These are phyloP conservation scores for Pestalotiopsis sp. DNA, from an alignment of 2,329 filamentous ascomycete genomes.

Conservation along the genomic window DNA sequence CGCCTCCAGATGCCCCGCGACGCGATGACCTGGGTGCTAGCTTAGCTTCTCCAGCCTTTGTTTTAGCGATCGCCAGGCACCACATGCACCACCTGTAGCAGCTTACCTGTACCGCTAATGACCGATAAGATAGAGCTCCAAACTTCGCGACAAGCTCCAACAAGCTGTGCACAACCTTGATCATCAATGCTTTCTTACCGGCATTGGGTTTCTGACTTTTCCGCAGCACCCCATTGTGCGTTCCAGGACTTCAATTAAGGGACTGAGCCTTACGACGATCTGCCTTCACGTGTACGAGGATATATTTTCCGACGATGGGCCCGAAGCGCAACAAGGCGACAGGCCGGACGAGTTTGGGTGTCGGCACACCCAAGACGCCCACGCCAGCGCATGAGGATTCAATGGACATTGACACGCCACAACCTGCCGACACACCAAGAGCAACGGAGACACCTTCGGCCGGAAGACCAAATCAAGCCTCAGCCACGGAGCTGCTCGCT, in stretches of 20 bases:
- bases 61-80: slow-evolving; percentile 9
- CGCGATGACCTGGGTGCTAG: neutral
- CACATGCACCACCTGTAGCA: neutral
- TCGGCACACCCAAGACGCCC: slow-evolving; percentile 54
- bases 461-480: slow-evolving; percentile 37
- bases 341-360: slow-evolving; percentile 51
- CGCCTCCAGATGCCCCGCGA: neutral
- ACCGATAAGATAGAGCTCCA: neutral
- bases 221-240: neutral
- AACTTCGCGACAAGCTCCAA: neutral
- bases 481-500: slow-evolving; percentile 45
- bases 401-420: slow-evolving; percentile 62
- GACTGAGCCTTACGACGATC: neutral
- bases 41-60: neutral
- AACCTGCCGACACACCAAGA: slow-evolving; percentile 53
- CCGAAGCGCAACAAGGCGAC: slow-evolving; percentile 64
- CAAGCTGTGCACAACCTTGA: neutral
- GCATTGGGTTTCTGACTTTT: neutral
- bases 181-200: neutral
- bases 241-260: neutral
- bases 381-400: slow-evolving; percentile 58
- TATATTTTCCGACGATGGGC: slow-evolving; percentile 54
- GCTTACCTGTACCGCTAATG: neutral
- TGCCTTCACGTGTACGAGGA: neutral
- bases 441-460: slow-evolving; percentile 39